phyloP scores from a whole-genome alignment of 306 rosid species.

The Myrica gale region DNA sequence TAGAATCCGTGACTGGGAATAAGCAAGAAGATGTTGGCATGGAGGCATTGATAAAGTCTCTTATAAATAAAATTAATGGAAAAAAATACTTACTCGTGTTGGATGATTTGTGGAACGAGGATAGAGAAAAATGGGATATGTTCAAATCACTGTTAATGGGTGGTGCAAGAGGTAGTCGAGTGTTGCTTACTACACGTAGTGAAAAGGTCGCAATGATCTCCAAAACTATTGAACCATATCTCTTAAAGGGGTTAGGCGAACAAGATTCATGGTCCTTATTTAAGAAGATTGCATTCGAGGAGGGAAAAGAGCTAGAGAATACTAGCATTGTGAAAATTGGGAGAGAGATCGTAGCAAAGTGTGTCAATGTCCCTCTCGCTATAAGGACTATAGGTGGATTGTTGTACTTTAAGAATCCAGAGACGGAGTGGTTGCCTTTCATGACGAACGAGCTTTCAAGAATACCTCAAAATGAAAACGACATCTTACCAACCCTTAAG shows the following conservation, averaged over 20 bases:
- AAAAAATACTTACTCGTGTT: too few relatives aligned
- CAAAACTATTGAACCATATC: too few relatives aligned
- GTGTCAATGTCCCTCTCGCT: conserved; percentile 19
- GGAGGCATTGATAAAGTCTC: too few relatives aligned
- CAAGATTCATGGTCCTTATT: background rate
- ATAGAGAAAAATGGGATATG: background rate
- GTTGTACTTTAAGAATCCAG: background rate
- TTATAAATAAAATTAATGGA: too few relatives aligned
- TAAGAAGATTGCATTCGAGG: background rate
- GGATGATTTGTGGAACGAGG: too few relatives aligned
- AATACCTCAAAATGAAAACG: background rate
- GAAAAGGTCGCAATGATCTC: too few relatives aligned
- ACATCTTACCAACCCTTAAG: background rate
- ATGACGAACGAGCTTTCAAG: background rate
- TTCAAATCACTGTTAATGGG: background rate
- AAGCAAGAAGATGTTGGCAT: too few relatives aligned
- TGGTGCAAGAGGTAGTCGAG: conserved; percentile 15
- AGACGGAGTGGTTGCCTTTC: background rate
- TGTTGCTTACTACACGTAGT: conserved; percentile 9
- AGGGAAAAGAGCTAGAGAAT: conserved; percentile 1
- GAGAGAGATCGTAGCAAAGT: background rate
- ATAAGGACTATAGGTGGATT: conserved; percentile 18
- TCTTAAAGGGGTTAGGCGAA: too few relatives aligned
- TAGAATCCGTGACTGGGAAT: too few relatives aligned
- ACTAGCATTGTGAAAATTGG: background rate